Evolutionary conservation across 805 yeast species (phyloP), one percentile per base, ranked within the genome.

Genomic region (Cyberlindnera petersonii): DNA sequence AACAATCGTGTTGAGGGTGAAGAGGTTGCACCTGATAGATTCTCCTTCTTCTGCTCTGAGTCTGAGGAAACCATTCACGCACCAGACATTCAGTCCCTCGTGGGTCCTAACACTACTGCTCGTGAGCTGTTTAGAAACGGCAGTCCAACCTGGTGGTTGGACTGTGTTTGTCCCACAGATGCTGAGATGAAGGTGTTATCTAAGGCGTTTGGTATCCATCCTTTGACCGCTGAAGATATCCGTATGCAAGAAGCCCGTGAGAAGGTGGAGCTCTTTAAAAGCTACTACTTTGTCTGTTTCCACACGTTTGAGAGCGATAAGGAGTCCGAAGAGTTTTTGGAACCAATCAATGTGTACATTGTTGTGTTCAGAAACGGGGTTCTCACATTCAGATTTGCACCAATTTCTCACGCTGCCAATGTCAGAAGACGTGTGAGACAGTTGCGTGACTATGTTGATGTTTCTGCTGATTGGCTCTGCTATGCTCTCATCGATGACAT

Each of bases 181-280:
- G 79, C 80, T 16, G 98, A 93, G 64, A 87, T 93, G 96, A 84
- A 84, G 57, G 80, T 86, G 52, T 61, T 93, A 28, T 82, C 96
- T 9, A 89, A 89, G 54, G 93, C 97, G 0, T 91, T 91, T 62
- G 96, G 96, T 9, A 86, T 91, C 64, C 98, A 91, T 69, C 98
- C 98, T 22, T 79, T 91, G 69, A 91, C 98, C 0, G 88, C 96
- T 2, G 98, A 91, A 66, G 98, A 91, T 79, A 89, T 91, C 48
- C 71, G 96, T 41, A 85, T 87, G 77, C 95, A 89, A 65, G 98
- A 91, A 66, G 78, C 96, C 18, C 88, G 98, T 65, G 98, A 91
- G 67, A 91, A 91, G 64, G 97, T 91, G 22, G 98, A 91, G 64
- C 69, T 91, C 46, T 91, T 91, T 72, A 77, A 79, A 52, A 76